Base-by-base conservation (phyloP, 108 stramenopile species). In the Pseudonitzschia multiseries region DNA sequence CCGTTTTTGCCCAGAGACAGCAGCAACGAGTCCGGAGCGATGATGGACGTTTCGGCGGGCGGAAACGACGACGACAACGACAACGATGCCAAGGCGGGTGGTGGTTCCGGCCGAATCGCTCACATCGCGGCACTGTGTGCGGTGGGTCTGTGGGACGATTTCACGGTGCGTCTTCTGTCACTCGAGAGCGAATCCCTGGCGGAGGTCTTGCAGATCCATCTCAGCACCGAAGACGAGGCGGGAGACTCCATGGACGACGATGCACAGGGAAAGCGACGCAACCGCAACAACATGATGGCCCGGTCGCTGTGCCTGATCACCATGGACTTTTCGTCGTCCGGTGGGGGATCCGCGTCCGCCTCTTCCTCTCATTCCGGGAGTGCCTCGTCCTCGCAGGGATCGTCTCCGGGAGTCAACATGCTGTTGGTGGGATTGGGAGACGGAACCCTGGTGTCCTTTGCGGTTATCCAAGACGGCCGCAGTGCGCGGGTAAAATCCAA, bases 401-500 rank as follows among this genome's bases (percentile, higher is more conserved):
- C 76, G 51, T 72, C 33, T 51, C 77, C 57, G 46, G 86, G 84
- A 32, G 80, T 83, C 32, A 85, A 96, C 69, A 93, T 96, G 91
- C 78, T 99, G 42, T 84, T 99, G 66, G 96, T 97, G 13, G 99
- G 97, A 42, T 73, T 99, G 48, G 99, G 98, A 13, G 98, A 99
- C 78, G 99, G 99, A 13, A 87, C 80, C 57, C 78, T 97, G 29
- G 83, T 97, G 44, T 88, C 93, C 26, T 97, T 93, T 79, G 87
- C 81, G 12, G 79, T 97, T 13, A 57, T 77, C 13, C 48, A 80
- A 63, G 69, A 81, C 9, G 64, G 80, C 33, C 80, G 70, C 40
- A 59, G 56, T 8, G 78, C 83, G 65, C 61, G 76, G 18, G 81
- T 88, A 4, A 86, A 87, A 59, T 87, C 89, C 18, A 81, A 89